Percentiles rank a stretch among this genome's conserved stretches.
Evolutionary conservation across 306 rosid genomes (phyloP).

Genomic region (Mimosa pudica): DNA sequence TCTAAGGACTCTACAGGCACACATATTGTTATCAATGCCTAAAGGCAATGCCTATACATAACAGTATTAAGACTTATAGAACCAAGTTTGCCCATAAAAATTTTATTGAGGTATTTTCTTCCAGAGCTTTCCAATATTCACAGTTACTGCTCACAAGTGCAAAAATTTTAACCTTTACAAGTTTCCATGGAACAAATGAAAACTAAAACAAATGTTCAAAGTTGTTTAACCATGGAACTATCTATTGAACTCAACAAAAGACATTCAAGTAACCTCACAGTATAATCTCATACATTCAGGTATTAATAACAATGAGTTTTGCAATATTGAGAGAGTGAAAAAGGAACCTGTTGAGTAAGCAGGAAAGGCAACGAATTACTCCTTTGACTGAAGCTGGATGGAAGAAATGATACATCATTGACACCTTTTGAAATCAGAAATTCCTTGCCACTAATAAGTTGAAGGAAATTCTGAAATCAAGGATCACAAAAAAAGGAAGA

Average conservation of each 20-base stretch:
- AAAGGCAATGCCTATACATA: neutral
- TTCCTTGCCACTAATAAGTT: too few relatives aligned
- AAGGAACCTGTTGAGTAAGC: constrained; percentile 36
- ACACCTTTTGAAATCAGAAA: too few relatives aligned
- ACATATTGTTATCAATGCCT: neutral
- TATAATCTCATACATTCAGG: neutral
- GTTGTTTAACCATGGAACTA: neutral
- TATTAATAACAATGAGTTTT: neutral
- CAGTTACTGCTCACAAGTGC: neutral
- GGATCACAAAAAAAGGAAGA: too few relatives aligned
- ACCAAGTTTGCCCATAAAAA: too few relatives aligned
- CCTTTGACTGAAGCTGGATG: constrained; percentile 34
- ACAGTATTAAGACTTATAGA: too few relatives aligned
- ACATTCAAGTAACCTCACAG: neutral
- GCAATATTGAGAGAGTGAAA: neutral
- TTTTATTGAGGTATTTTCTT: neutral
- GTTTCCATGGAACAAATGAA: neutral
- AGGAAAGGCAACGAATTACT: constrained; percentile 31
- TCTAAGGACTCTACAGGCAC: neutral
- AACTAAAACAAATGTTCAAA: neutral
- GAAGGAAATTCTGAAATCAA: too few relatives aligned
- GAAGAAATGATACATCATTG: too few relatives aligned
- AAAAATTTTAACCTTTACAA: neutral
- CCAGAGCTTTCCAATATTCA: neutral
- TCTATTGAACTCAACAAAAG: neutral